Percentiles rank a stretch among this genome's conserved stretches.
Conservation (phyloP, 2,329 filamentous ascomycete species). For the Neoascochyta sp. region DNA sequence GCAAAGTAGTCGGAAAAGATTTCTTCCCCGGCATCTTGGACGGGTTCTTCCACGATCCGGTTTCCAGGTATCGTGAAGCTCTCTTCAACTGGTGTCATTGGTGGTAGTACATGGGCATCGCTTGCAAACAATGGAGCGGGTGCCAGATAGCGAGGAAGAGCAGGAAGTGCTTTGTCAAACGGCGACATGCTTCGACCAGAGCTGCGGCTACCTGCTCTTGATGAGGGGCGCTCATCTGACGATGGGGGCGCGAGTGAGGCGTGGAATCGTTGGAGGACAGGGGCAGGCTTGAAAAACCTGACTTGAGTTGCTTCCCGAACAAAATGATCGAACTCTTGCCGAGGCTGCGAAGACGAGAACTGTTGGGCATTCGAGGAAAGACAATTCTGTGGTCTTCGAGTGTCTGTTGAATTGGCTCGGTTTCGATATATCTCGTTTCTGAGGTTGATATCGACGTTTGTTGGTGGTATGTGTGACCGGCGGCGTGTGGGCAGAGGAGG, state of each 20-base stretch:
- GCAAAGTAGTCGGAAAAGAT: conserved; percentile 9
- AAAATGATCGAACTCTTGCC: conserved; percentile 10
- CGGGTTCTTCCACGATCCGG: too few relatives aligned
- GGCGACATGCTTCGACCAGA: conserved; percentile 13
- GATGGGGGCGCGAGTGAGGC: conserved; percentile 12
- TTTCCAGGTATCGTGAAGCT: too few relatives aligned
- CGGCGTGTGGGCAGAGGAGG: conserved; percentile 11
- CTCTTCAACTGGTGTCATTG: conserved; percentile 3
- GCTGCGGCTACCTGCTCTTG: conserved; percentile 20
- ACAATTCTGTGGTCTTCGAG: conserved; percentile 20
- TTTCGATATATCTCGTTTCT: conserved; percentile 14
- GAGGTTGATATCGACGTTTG: conserved; percentile 12
- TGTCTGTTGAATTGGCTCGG: conserved; percentile 32
- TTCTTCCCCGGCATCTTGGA: conserved; percentile 15
- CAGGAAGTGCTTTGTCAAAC: conserved; percentile 29
- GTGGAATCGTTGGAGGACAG: conserved; percentile 19
- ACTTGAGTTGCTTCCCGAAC: conserved; percentile 13
- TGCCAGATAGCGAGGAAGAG: conserved; percentile 27
- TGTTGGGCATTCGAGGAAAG: conserved; percentile 29
- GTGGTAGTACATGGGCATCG: conserved; percentile 3
- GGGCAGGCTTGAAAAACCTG: conserved; percentile 13
- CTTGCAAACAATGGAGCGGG: conserved; percentile 31
- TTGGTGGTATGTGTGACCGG: conserved; percentile 21
- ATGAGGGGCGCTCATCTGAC: conserved; percentile 23
- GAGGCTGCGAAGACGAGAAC: conserved; percentile 23